These are phyloP conservation scores for Penicillium sp. DNA, from an alignment of 2,329 filamentous ascomycete species.

Conservation along the genomic window DNA sequence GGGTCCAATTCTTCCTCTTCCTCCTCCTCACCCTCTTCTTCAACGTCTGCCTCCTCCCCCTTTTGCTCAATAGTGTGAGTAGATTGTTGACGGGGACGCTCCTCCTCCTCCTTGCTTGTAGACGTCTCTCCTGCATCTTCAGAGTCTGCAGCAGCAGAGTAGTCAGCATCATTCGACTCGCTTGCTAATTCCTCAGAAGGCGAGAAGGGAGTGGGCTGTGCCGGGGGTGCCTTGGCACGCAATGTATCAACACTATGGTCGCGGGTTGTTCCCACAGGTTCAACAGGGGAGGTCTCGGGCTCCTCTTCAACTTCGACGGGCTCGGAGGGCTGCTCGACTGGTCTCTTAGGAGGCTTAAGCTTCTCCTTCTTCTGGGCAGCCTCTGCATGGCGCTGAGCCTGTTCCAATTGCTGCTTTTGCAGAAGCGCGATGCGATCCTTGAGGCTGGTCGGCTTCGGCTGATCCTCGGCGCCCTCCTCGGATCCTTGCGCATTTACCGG, in stretches of 20 bases:
- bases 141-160: slow-evolving; percentile 64
- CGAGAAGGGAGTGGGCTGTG: slow-evolving; percentile 37
- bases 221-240: slow-evolving; percentile 38
- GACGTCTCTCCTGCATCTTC: slow-evolving; percentile 64
- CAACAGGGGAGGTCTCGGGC: slow-evolving; percentile 33
- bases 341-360: slow-evolving; percentile 72
- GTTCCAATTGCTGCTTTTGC: slow-evolving; percentile 91
- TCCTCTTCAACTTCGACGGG: slow-evolving; percentile 26
- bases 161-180: slow-evolving; percentile 66
- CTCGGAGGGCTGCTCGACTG: slow-evolving; percentile 46
- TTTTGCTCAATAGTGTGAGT: slow-evolving; percentile 38
- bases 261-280: slow-evolving; percentile 35
- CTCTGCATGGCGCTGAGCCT: slow-evolving; percentile 79
- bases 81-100: slow-evolving; percentile 40
- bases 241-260: slow-evolving; percentile 40
- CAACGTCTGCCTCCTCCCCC: slow-evolving; percentile 50
- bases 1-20: slow-evolving; percentile 75
- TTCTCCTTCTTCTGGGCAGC: slow-evolving; percentile 82
- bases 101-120: slow-evolving; percentile 76
- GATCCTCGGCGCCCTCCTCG: slow-evolving; percentile 66
- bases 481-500: slow-evolving; percentile 44
- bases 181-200: slow-evolving; percentile 57
- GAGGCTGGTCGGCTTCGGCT: slow-evolving; percentile 86
- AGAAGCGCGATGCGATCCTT: slow-evolving; percentile 94
- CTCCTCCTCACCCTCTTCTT: slow-evolving; percentile 68